Evolutionary conservation across 495 filamentous ascomycete species (phyloP).

Genomic region (Podospora pseudopauciseta): DNA sequence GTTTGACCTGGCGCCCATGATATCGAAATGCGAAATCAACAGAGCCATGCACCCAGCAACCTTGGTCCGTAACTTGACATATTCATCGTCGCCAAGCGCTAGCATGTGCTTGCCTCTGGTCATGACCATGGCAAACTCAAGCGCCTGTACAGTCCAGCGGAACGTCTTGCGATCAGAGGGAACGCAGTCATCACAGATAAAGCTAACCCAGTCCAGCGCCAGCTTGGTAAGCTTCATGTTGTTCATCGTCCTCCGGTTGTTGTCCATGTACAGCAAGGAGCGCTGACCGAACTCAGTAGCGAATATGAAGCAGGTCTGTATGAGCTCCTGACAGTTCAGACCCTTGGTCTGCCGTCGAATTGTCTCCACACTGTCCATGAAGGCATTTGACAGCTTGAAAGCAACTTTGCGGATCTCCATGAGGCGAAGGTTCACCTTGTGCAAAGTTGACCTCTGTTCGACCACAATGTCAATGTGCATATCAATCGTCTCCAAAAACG

Average conservation of each 20-base stretch:
- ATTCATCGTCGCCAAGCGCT: slow-evolving; percentile 80
- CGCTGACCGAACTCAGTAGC: slow-evolving; percentile 96
- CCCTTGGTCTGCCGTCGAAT: slow-evolving; percentile 80
- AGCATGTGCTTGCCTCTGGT: slow-evolving; percentile 89
- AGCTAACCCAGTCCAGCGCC: slow-evolving; percentile 93
- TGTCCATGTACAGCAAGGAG: slow-evolving; percentile 88
- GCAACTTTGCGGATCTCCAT: slow-evolving; percentile 94
- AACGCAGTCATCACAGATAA: slow-evolving; percentile 95
- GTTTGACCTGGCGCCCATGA: slow-evolving; percentile 92
- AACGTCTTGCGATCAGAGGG: slow-evolving; percentile 94
- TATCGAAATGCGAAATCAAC: slow-evolving; percentile 96
- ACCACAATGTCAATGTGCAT: slow-evolving; percentile 82
- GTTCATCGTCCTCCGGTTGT: slow-evolving; percentile 90
- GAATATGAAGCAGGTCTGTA: slow-evolving; percentile 98
- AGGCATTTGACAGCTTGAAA: slow-evolving; percentile 95
- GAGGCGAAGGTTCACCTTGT: slow-evolving; percentile 83
- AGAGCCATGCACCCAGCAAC: slow-evolving; percentile 97
- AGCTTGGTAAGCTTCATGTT: slow-evolving; percentile 90
- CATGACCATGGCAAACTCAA: slow-evolving; percentile 97
- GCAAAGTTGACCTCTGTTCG: slow-evolving; percentile 88
- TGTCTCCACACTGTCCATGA: slow-evolving; percentile 97
- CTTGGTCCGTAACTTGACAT: slow-evolving; percentile 73
- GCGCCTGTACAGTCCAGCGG: slow-evolving; percentile 89
- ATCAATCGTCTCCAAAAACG: slow-evolving; percentile 72
- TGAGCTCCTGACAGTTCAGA: slow-evolving; percentile 88